Conservation (phyloP, 2,329 filamentous ascomycete species). For the Fusarium domesticum region DNA sequence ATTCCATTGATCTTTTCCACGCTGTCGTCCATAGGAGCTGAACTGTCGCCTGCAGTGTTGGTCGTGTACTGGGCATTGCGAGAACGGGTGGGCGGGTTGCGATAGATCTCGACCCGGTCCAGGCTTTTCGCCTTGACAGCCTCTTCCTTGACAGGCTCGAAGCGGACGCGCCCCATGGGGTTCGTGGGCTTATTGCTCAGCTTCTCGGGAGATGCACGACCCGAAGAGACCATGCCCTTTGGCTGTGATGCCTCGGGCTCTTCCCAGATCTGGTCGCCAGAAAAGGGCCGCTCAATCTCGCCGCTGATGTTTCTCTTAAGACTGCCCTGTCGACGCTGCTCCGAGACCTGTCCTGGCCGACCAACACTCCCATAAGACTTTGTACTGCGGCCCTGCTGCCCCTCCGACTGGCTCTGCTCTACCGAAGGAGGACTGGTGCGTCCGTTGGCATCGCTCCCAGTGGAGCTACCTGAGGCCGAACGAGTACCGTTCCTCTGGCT, state of each 20-base stretch:
- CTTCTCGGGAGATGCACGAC: constrained; percentile 34
- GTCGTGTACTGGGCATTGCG: constrained; percentile 75
- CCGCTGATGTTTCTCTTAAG: constrained; percentile 69
- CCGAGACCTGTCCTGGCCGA: constrained; percentile 35
- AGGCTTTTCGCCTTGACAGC: constrained; percentile 37
- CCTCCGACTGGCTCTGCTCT: constrained; percentile 20
- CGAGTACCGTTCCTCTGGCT: constrained; percentile 40
- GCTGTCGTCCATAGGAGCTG: constrained; percentile 37
- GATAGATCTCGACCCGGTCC: constrained; percentile 70
- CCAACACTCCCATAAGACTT: constrained; percentile 44
- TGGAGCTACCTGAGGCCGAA: constrained; percentile 53
- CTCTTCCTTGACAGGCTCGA: constrained; percentile 43
- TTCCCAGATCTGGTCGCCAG: constrained; percentile 82
- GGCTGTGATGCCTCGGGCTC: constrained; percentile 59
- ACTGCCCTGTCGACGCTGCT: constrained; percentile 59
- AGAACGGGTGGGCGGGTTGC: constrained; percentile 79
- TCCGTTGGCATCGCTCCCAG: constrained; percentile 44
- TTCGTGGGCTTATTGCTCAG: constrained; percentile 35
- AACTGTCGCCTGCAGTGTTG: constrained; percentile 48
- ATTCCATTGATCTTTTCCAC: constrained; percentile 70
- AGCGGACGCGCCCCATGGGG: constrained; percentile 32
- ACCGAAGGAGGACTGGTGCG: constrained; percentile 31
- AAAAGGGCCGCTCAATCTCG: constrained; percentile 64
- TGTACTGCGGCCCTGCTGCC: constrained; percentile 23
- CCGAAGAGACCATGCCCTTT: constrained; percentile 15